These are phyloP conservation scores for Syzygium aqueum DNA, from an alignment of 345 rosid genomes.

Conservation along the genomic window DNA sequence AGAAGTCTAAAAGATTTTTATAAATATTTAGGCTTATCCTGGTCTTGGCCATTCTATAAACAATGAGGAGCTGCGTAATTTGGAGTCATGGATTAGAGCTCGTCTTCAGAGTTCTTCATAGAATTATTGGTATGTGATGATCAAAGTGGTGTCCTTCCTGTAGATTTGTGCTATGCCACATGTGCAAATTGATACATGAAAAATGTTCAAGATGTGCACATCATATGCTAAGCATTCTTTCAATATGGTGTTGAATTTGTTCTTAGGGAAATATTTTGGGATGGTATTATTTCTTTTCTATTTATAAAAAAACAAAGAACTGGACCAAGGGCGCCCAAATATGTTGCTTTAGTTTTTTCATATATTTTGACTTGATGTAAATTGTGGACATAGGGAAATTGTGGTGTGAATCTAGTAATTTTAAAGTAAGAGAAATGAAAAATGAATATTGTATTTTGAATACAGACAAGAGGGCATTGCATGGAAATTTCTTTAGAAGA, in stretches of 20 bases:
- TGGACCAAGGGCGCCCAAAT: background rate
- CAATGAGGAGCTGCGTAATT: constrained; percentile 41
- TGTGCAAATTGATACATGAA: background rate
- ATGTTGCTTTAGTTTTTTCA: background rate
- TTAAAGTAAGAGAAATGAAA: background rate
- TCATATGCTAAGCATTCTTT: background rate
- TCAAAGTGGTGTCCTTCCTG: background rate
- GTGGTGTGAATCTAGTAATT: background rate
- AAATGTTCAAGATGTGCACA: background rate
- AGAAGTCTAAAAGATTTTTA: background rate
- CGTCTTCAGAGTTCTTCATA: constrained; percentile 46
- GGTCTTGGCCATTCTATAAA: constrained; percentile 57
- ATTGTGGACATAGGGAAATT: background rate
- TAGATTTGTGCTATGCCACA: background rate
- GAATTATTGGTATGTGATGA: background rate
- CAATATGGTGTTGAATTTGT: background rate
- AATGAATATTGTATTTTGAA: background rate
- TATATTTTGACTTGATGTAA: background rate
- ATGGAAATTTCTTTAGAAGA: background rate
- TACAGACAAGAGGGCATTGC: background rate
- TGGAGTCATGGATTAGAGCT: constrained; percentile 63
- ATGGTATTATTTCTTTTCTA: background rate
- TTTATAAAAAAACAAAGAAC: background rate
- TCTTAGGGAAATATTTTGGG: background rate
- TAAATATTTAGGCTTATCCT: constrained; percentile 47